A percentile compares a stretch with the other conserved stretches of the same genome.
These are phyloP conservation scores for Coemansia nantahalensis DNA, from an alignment of 192 early-diverging fungal species.

Conservation along the genomic window DNA sequence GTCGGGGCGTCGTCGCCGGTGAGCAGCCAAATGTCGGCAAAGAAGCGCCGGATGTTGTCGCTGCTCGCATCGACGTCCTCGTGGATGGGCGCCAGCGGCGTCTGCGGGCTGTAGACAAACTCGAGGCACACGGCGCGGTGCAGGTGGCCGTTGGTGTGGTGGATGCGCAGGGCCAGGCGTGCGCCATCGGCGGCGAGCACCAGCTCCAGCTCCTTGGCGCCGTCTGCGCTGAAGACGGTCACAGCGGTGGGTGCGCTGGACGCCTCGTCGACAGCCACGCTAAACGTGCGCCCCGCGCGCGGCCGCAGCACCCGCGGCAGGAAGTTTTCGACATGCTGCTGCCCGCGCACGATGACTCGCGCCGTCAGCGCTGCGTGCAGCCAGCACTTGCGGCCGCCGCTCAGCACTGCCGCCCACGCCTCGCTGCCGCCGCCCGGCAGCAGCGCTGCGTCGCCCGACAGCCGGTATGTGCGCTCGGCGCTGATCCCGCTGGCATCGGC, in stretches of 20 bases:
- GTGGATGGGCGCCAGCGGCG: slow-evolving; percentile 80
- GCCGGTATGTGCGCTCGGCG: slow-evolving; percentile 8
- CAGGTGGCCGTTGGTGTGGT: slow-evolving; percentile 33
- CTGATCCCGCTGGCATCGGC: neutral
- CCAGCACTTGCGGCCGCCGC: slow-evolving; percentile 72
- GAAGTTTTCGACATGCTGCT: slow-evolving; percentile 61
- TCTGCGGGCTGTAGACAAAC: slow-evolving; percentile 73
- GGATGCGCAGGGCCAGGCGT: slow-evolving; percentile 56
- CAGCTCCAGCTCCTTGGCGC: slow-evolving; percentile 13
- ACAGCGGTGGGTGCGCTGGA: neutral
- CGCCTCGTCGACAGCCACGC: slow-evolving; percentile 1
- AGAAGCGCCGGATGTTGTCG: slow-evolving; percentile 84
- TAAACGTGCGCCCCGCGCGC: slow-evolving; percentile 55
- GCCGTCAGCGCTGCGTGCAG: slow-evolving; percentile 76
- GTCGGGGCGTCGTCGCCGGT: neutral
- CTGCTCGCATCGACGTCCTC: slow-evolving; percentile 60
- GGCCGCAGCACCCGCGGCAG: slow-evolving; percentile 60
- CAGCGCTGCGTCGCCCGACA: neutral
- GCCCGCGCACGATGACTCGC: slow-evolving; percentile 72
- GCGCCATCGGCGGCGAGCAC: neutral
- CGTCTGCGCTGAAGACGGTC: neutral
- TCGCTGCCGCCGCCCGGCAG: slow-evolving; percentile 1
- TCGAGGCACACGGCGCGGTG: slow-evolving; percentile 67
- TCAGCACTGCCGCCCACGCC: slow-evolving; percentile 66
- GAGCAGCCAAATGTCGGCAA: slow-evolving; percentile 75